These are phyloP conservation scores for Comarum palustre DNA, from an alignment of 306 rosid genomes.

Conservation along the genomic window DNA sequence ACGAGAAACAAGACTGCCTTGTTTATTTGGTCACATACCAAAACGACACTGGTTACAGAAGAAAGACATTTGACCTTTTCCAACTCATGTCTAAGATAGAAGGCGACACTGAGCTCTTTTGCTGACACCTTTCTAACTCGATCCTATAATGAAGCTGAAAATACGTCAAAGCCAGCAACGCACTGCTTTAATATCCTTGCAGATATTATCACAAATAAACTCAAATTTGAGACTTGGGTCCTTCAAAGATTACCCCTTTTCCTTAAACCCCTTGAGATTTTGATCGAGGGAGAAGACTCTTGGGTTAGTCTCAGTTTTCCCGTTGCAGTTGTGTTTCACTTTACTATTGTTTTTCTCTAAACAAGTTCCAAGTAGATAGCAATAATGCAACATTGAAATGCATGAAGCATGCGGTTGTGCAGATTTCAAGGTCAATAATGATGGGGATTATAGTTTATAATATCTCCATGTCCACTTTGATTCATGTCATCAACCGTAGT, in stretches of 20 bases:
- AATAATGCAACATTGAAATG: not conserved
- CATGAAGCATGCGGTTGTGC: constrained; percentile 6
- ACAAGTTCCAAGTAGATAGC: not conserved
- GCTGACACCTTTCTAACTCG: not conserved
- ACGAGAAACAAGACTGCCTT: too few relatives aligned
- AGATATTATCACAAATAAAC: too few relatives aligned
- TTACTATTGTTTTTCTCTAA: not conserved
- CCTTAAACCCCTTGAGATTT: not conserved
- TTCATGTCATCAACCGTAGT: not conserved
- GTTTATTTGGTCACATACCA: too few relatives aligned
- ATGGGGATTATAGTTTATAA: not conserved
- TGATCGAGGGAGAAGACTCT: not conserved
- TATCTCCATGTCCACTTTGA: not conserved
- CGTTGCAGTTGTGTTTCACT: not conserved
- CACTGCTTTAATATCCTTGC: not conserved
- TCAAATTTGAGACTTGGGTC: not conserved
- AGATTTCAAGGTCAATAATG: not conserved
- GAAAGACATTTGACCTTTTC: not conserved
- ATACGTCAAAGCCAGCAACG: not conserved
- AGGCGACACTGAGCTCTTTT: not conserved
- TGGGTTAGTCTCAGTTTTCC: not conserved
- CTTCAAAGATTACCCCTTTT: not conserved
- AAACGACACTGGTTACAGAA: too few relatives aligned
- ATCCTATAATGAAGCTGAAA: not conserved
- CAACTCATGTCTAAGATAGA: not conserved